Evolutionary conservation across 2,329 filamentous ascomycete genomes (phyloP).

Genomic region (Dactylellina drechsleri): DNA sequence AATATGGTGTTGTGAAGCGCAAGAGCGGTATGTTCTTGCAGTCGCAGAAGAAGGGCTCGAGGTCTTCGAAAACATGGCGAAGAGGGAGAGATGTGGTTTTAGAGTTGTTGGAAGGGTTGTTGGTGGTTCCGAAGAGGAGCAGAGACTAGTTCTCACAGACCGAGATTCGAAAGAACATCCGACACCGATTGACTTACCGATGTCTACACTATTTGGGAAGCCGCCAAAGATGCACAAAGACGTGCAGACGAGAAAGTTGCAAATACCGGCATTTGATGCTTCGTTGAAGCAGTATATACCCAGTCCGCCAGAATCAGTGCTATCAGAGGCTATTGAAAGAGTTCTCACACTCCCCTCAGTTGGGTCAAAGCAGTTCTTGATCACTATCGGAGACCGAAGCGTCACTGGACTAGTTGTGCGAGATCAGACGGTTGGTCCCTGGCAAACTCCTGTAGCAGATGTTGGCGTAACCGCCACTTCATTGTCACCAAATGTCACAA

Average conservation of each 20-base stretch:
- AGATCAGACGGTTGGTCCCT: constrained; percentile 95
- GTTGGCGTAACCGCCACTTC: constrained; percentile 91
- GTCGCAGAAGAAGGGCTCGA: constrained; percentile 84
- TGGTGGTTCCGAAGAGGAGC: constrained; percentile 71
- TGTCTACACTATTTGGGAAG: constrained; percentile 88
- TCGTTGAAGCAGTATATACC: constrained; percentile 75
- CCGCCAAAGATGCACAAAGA: constrained; percentile 81
- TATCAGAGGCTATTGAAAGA: constrained; percentile 78
- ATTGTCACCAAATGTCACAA: constrained; percentile 75
- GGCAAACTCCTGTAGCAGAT: constrained; percentile 94
- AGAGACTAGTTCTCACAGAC: constrained; percentile 82
- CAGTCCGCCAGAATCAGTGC: constrained; percentile 66
- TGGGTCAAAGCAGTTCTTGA: constrained; percentile 96
- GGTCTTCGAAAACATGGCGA: constrained; percentile 73
- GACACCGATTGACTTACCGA: constrained; percentile 85
- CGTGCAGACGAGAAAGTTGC: constrained; percentile 75
- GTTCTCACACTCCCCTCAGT: constrained; percentile 88
- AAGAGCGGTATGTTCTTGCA: constrained; percentile 93
- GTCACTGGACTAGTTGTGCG: constrained; percentile 88
- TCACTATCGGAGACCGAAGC: constrained; percentile 92
- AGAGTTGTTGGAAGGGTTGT: constrained; percentile 86
- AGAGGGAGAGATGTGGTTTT: constrained; percentile 88
- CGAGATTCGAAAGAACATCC: constrained; percentile 78
- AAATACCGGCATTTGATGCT: constrained; percentile 77
- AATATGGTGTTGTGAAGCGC: constrained; percentile 97